Evolutionary conservation across 148 eudicot species (phyloP), one percentile per base, ranked within the genome.

Genomic region (Camellia japonica): DNA sequence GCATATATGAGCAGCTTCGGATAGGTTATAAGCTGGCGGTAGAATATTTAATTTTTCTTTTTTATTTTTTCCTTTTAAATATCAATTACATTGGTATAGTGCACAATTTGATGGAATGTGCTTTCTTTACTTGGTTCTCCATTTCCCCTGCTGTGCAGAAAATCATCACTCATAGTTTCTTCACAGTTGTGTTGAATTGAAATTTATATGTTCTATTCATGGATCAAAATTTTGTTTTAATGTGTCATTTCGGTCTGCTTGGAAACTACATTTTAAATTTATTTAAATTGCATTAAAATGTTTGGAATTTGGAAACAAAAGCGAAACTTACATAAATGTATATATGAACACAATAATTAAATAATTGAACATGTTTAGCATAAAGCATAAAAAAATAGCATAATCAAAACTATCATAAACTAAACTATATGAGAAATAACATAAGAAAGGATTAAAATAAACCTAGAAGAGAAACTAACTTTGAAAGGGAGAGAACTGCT

Each of bases 1-100:
- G 99, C 88, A 84, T 96, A 63, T 96, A 96, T 76, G 99, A 96
- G 81, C 99, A 96, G 81, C 87, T 96, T 71, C 97, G 98, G 69
- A 80, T 93, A 76, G 97, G 95, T 49, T 96, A 96, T 82, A 96
- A 90, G 86, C 83, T 88, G 76, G 99, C 98, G 70, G 99, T 95
- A 86, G 84, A 87, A 9, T 70, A 69, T 52, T 76, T 62, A 56
- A 6, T 54, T 23, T 69, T 62, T 46, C 20, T 46, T n/a, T 52
- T 12, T 49, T 23, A 14, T 3, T 20, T 68, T 74, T 79, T 79
- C 71, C 43, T 5, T 42, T 55, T 20, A 80, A 62, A 42, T 65
- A 23, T 42, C 54, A 6, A 4, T 11, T 30, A 46, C 38, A 51
- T 64, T 61, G 46, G 23, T 52, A 58, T 64, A 3, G n/a, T 38